Evolutionary conservation across 2,329 filamentous ascomycete species (phyloP).

Genomic region (Pezicula carpinea): DNA sequence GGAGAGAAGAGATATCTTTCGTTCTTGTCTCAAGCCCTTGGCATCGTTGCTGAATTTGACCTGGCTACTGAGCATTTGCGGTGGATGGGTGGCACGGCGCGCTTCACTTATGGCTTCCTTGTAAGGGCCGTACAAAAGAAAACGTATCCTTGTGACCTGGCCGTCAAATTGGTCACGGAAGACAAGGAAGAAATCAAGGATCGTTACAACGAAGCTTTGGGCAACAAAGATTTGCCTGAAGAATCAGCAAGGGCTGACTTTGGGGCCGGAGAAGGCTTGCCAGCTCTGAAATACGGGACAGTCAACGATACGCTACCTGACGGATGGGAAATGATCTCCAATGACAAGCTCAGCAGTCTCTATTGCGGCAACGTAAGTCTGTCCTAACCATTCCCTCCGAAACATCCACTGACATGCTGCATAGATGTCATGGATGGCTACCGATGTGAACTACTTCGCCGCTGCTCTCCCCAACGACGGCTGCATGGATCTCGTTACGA

Average conservation of each 20-base stretch:
- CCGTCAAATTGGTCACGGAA: slow-evolving; percentile 72
- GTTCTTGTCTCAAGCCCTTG: slow-evolving; percentile 83
- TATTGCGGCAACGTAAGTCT: slow-evolving; percentile 75
- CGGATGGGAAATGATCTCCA: slow-evolving; percentile 67
- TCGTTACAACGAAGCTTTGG: slow-evolving; percentile 54
- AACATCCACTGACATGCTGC: neutral
- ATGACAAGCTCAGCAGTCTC: slow-evolving; percentile 79
- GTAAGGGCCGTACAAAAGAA: slow-evolving; percentile 68
- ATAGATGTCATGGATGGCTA: slow-evolving; percentile 81
- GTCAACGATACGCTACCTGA: slow-evolving; percentile 67
- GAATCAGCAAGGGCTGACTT: slow-evolving; percentile 11
- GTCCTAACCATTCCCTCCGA: neutral
- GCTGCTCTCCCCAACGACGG: slow-evolving; percentile 78
- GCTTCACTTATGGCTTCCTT: slow-evolving; percentile 79
- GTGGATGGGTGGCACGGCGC: slow-evolving; percentile 74
- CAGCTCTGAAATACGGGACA: slow-evolving; percentile 70
- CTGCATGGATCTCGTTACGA: slow-evolving; percentile 73
- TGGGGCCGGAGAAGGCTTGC: slow-evolving; percentile 46
- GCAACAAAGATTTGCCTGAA: slow-evolving; percentile 1
- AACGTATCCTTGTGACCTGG: slow-evolving; percentile 81
- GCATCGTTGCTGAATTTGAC: slow-evolving; percentile 83
- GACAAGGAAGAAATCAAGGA: slow-evolving; percentile 68
- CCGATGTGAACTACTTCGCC: slow-evolving; percentile 80
- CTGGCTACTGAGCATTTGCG: slow-evolving; percentile 82
- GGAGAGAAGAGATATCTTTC: slow-evolving; percentile 67